Evolutionary conservation across 140 eudicot genomes (phyloP).

Genomic region (Oenanthe javanica): DNA sequence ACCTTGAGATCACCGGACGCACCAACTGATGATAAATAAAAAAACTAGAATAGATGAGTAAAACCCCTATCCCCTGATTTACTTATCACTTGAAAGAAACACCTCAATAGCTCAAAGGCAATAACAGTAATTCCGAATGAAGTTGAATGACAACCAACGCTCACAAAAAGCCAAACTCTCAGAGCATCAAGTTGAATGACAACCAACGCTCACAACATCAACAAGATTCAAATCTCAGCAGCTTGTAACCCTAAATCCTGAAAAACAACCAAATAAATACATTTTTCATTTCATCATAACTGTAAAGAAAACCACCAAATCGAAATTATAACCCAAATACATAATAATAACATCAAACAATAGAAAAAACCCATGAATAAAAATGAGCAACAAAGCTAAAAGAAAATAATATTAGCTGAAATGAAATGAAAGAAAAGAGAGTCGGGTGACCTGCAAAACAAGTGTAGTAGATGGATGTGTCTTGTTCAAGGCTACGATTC

Average conservation of each 20-base stretch:
- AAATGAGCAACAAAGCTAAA: neutral
- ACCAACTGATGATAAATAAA: neutral
- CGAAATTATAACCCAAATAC: neutral
- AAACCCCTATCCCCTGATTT: too few species aligned
- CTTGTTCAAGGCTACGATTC: neutral
- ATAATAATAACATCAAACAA: slow-evolving; percentile 2
- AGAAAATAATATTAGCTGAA: neutral
- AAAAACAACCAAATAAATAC: slow-evolving; percentile 1
- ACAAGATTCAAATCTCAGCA: neutral
- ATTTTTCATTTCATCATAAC: too few species aligned
- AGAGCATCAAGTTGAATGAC: neutral
- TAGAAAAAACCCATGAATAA: slow-evolving; percentile 18
- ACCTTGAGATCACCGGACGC: neutral
- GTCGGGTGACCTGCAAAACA: neutral
- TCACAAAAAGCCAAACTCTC: neutral
- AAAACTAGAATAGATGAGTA: neutral
- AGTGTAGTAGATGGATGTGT: neutral
- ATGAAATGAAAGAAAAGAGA: neutral
- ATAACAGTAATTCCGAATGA: neutral
- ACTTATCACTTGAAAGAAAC: neutral
- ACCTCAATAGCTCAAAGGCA: neutral
- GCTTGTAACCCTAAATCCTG: neutral
- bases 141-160: neutral
- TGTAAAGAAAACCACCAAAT: too few species aligned
- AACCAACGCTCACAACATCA: neutral